Evolutionary conservation across 768 basidiomycete genomes (phyloP).

Genomic region (Arthromyces matolae): DNA sequence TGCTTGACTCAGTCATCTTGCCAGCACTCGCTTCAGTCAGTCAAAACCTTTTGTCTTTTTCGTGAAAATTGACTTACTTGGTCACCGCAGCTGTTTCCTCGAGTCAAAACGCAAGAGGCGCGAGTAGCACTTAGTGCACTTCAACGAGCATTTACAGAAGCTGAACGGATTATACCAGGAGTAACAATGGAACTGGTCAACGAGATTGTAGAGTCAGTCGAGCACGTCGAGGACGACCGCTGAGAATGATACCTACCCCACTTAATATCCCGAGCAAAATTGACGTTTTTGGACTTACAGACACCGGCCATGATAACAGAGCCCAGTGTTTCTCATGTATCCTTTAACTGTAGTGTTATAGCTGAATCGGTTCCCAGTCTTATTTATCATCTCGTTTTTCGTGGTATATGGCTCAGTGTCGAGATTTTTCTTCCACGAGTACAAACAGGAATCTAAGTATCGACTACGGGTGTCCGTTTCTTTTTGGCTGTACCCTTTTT

Average conservation of each 20-base stretch:
- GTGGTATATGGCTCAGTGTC: too few relatives aligned
- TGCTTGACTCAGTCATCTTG: conserved; percentile 92
- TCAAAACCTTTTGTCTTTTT: conserved; percentile 10
- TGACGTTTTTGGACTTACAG: too few relatives aligned
- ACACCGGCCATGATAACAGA: background rate
- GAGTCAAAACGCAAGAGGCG: conserved; percentile 91
- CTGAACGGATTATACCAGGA: conserved; percentile 93
- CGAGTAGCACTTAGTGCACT: conserved; percentile 80
- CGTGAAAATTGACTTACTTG: background rate
- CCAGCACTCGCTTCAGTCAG: conserved; percentile 95
- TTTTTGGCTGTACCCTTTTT: conserved; percentile 64
- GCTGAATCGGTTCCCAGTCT: conserved; percentile 13
- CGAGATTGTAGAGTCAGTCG: conserved; percentile 91
- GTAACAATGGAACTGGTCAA: conserved; percentile 90
- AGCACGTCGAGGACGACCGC: conserved; percentile 79
- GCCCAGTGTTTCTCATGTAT: conserved; percentile 11
- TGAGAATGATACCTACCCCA: conserved; percentile 25
- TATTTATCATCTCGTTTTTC: conserved; percentile 20
- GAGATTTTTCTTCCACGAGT: too few relatives aligned
- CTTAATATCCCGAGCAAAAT: background rate
- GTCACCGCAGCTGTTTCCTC: conserved; percentile 73
- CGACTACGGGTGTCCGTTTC: conserved; percentile 47
- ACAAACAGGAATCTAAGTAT: conserved; percentile 13
- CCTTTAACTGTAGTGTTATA: conserved; percentile 7
- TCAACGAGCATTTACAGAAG: conserved; percentile 90